Conservation (phyloP, 331 rosid species). For the Pyrus hybrid region DNA sequence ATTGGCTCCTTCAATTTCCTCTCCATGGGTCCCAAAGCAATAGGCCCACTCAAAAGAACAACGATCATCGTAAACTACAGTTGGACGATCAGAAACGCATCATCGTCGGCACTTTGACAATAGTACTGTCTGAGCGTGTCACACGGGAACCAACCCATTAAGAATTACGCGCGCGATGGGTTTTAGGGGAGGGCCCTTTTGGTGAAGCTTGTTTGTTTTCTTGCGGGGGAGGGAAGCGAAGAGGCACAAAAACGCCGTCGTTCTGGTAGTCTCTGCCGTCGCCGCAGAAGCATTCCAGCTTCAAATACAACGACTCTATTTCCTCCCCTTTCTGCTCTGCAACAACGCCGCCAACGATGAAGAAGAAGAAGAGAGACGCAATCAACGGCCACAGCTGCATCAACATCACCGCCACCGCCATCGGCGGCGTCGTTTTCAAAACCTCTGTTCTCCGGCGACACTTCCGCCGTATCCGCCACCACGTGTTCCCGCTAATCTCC, state of each 20-base stretch:
- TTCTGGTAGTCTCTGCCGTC: background rate
- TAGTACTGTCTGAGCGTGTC: background rate
- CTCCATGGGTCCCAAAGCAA: background rate
- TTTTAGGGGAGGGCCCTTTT: constrained; percentile 18
- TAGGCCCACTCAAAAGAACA: background rate
- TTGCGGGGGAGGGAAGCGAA: background rate
- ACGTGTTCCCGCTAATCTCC: constrained; percentile 41
- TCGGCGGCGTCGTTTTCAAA: constrained; percentile 2
- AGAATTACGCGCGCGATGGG: constrained; percentile 20
- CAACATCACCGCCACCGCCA: background rate
- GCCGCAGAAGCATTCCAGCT: background rate
- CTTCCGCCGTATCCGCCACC: constrained; percentile 34
- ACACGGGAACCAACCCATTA: background rate
- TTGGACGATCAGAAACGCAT: background rate
- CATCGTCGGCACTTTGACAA: background rate
- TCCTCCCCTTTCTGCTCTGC: background rate
- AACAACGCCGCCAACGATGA: background rate
- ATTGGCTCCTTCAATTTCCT: background rate
- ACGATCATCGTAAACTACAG: background rate
- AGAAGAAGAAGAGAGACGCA: constrained; percentile 22
- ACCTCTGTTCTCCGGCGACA: constrained; percentile 24
- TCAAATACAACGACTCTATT: background rate
- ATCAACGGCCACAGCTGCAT: background rate
- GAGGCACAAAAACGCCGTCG: background rate
- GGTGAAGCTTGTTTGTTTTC: background rate